Conservation (phyloP, 2,329 filamentous ascomycete genomes). For the Verticillium longisporum region DNA sequence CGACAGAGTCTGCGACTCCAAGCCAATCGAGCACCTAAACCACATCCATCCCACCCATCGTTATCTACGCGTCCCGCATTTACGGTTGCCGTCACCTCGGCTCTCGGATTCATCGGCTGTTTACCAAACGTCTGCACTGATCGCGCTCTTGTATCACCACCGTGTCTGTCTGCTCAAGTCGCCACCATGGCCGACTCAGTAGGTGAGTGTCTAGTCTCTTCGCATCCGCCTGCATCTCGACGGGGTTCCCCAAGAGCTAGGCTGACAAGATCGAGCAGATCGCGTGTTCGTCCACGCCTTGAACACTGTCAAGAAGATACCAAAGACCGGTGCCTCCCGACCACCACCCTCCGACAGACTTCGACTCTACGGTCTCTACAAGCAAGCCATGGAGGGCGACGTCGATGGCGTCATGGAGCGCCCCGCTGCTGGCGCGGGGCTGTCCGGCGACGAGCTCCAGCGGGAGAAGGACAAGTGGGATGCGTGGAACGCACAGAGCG, state of each 20-base stretch:
- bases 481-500: constrained; percentile 86
- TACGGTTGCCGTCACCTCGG: not conserved
- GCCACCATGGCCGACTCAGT: constrained; percentile 30
- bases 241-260: not conserved
- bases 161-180: not conserved
- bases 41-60: no score
- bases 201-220: constrained; percentile 17
- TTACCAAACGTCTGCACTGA: not conserved
- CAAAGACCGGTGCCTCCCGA: constrained; percentile 82
- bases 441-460: constrained; percentile 46
- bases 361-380: constrained; percentile 95
- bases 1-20: not conserved
- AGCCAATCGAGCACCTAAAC: not conserved
- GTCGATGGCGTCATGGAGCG: constrained; percentile 90
- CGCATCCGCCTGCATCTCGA: not conserved
- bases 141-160: not conserved
- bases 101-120: not conserved
- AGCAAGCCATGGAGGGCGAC: constrained; percentile 98
- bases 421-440: constrained; percentile 47
- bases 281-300: constrained; percentile 98
- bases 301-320: constrained; percentile 97
- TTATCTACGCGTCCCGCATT: not conserved
- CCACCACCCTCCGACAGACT: constrained; percentile 81
- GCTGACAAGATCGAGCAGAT: constrained; percentile 46
- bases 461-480: constrained; percentile 73